A percentile compares a stretch with the other conserved stretches of the same genome.
phyloP scores from a whole-genome alignment of 805 yeast species.

The Monosporozyma servazzii region DNA sequence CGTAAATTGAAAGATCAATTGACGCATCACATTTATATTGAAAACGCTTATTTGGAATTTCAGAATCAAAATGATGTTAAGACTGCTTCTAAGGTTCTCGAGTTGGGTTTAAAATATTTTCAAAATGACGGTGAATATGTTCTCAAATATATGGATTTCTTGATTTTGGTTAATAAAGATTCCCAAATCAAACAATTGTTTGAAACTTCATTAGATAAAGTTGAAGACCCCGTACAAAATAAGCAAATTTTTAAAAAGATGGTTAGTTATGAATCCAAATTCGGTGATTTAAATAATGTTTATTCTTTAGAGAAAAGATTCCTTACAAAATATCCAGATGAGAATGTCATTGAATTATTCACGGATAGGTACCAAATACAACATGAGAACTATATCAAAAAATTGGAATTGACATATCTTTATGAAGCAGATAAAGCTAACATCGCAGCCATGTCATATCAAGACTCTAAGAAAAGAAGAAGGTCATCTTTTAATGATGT shows the following conservation, averaged over 20 bases:
- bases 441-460: background rate
- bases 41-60: slow-evolving; percentile 75
- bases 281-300: slow-evolving; percentile 63
- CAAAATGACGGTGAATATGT: slow-evolving; percentile 52
- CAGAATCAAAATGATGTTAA: slow-evolving; percentile 52
- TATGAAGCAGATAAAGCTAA: slow-evolving; percentile 6
- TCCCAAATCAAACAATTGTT: slow-evolving; percentile 70
- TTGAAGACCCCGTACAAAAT: slow-evolving; percentile 28
- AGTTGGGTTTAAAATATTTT: slow-evolving; percentile 57
- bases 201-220: slow-evolving; percentile 60
- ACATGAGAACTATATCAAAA: slow-evolving; percentile 27
- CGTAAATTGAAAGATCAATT: slow-evolving; percentile 47
- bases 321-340: slow-evolving; percentile 55
- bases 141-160: slow-evolving; percentile 59
- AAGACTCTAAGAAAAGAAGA: background rate
- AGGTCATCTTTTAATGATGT: background rate
- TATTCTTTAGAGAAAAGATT: slow-evolving; percentile 58
- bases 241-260: slow-evolving; percentile 47
- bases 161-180: slow-evolving; percentile 60
- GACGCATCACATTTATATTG: slow-evolving; percentile 70
- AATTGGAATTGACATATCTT: slow-evolving; percentile 30
- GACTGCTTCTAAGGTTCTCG: slow-evolving; percentile 69
- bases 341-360: slow-evolving; percentile 30
- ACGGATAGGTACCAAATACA: slow-evolving; percentile 32
- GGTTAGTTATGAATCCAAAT: slow-evolving; percentile 57